These are phyloP conservation scores for Neurospora sp. DNA, from an alignment of 495 filamentous ascomycete genomes.

Conservation along the genomic window DNA sequence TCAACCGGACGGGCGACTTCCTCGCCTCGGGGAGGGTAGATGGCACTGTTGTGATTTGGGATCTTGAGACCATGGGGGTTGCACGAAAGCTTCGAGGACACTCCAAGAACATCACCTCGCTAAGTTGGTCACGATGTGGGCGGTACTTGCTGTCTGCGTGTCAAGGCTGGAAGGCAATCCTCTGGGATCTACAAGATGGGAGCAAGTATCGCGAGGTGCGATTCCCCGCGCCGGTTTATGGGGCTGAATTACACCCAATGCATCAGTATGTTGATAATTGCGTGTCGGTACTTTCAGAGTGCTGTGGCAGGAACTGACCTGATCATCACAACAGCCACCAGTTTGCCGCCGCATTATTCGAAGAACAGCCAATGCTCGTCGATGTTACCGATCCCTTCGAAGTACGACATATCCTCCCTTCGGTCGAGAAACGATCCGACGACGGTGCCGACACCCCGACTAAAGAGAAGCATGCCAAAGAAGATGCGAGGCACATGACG, in stretches of 20 bases:
- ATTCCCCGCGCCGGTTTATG: conserved; percentile 88
- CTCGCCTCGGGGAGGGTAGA: conserved; percentile 89
- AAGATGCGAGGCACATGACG: conserved; percentile 88
- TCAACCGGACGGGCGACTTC: conserved; percentile 88
- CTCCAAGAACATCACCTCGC: conserved; percentile 76
- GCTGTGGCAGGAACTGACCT: neutral
- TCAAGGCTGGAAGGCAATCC: conserved; percentile 87
- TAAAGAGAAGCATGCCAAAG: conserved; percentile 74
- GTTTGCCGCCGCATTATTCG: conserved; percentile 83
- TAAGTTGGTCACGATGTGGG: conserved; percentile 90
- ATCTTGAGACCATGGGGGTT: conserved; percentile 91
- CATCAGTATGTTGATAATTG: conserved; percentile 55
- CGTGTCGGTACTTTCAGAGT: too few species aligned
- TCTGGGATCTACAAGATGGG: conserved; percentile 81
- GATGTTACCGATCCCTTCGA: conserved; percentile 57
- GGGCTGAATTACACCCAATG: conserved; percentile 84
- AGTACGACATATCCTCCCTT: conserved; percentile 66
- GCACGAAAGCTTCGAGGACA: conserved; percentile 89
- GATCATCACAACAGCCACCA: conserved; percentile 42
- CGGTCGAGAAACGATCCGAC: conserved; percentile 61
- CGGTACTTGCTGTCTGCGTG: conserved; percentile 90
- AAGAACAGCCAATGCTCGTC: conserved; percentile 82
- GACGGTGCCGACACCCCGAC: conserved; percentile 51
- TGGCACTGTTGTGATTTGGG: conserved; percentile 90
- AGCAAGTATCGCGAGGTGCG: conserved; percentile 51